These are phyloP conservation scores for Apostasia shenzhenica DNA, from an alignment of 106 monocot genomes.

Conservation along the genomic window DNA sequence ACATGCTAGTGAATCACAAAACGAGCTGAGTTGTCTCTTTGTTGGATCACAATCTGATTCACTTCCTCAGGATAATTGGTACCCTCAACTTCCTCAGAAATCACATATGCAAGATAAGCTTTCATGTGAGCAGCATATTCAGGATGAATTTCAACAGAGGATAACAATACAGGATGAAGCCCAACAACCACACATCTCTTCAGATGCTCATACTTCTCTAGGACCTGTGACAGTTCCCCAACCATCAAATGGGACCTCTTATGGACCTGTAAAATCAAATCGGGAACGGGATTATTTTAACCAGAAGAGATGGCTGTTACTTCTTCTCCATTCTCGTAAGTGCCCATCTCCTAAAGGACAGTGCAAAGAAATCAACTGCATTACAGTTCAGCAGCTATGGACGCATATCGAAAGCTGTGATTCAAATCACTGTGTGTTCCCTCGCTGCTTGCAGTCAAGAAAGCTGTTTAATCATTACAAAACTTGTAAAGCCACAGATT, in stretches of 20 bases:
- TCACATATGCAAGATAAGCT: conserved; percentile 24
- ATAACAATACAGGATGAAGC: conserved; percentile 38
- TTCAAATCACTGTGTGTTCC: conserved; percentile 36
- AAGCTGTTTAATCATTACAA: conserved; percentile 44
- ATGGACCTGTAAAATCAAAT: conserved; percentile 16
- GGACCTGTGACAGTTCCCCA: conserved; percentile 8
- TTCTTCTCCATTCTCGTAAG: conserved; percentile 61
- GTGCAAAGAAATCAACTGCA: conserved; percentile 58
- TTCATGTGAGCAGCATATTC: conserved; percentile 32
- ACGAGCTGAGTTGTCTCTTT: conserved; percentile 32
- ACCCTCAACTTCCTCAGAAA: conserved; percentile 34
- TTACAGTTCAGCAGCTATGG: conserved; percentile 47
- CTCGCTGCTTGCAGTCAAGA: conserved; percentile 46
- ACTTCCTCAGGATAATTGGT: conserved; percentile 41
- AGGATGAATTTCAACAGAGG: conserved; percentile 53
- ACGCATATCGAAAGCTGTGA: conserved; percentile 61
- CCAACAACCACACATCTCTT: conserved; percentile 22
- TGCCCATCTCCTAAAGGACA: conserved; percentile 55
- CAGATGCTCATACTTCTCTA: conserved; percentile 17
- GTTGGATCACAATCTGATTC: conserved; percentile 40
- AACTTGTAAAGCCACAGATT: conserved; percentile 36
- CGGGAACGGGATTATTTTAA: conserved; percentile 34
- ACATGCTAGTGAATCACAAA: conserved; percentile 37
- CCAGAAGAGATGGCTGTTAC: conserved; percentile 67
- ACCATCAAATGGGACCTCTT: conserved; percentile 10